phyloP scores from a whole-genome alignment of 495 filamentous ascomycete species.

The Thermothielavioides terrestris region DNA sequence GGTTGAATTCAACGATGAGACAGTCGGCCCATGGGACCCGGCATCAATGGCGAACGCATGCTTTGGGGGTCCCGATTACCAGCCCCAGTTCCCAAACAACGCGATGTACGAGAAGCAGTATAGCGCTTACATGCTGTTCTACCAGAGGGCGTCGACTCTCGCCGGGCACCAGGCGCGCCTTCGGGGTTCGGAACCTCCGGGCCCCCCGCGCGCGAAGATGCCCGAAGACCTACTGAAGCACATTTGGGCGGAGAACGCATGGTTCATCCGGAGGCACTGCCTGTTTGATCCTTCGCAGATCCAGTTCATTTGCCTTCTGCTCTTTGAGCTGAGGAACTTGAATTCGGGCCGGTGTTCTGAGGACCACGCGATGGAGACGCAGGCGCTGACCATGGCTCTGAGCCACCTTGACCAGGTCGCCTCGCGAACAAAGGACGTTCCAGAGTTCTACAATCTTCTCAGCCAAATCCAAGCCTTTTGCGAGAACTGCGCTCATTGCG shows the following conservation, averaged over 20 bases:
- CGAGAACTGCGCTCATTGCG: slow-evolving; percentile 48
- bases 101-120: slow-evolving; percentile 55
- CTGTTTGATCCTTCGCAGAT: slow-evolving; percentile 69
- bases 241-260: slow-evolving; percentile 64
- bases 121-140: slow-evolving; percentile 98
- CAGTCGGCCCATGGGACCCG: slow-evolving; percentile 67
- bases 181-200: slow-evolving; percentile 19
- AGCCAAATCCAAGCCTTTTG: slow-evolving; percentile 45
- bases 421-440: slow-evolving; percentile 60
- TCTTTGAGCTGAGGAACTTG: slow-evolving; percentile 41
- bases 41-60: slow-evolving; percentile 61
- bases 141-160: slow-evolving; percentile 68
- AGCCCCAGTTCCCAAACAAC: slow-evolving; percentile 35
- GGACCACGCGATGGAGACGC: slow-evolving; percentile 48
- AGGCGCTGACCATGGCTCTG: slow-evolving; percentile 57
- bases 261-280: slow-evolving; percentile 67
- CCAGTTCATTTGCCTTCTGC: slow-evolving; percentile 52
- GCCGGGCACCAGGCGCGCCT: slow-evolving; percentile 39
- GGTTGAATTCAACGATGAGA: slow-evolving; percentile 91
- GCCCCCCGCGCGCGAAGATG: slow-evolving; percentile 50
- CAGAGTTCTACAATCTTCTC: slow-evolving; percentile 52
- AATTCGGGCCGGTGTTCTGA: slow-evolving; percentile 38
- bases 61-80: slow-evolving; percentile 65
- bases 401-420: slow-evolving; percentile 72
- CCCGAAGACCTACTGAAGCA: slow-evolving; percentile 47